Base-by-base conservation (phyloP, 805 yeast species). In the Wickerhamiella hasegawae region DNA sequence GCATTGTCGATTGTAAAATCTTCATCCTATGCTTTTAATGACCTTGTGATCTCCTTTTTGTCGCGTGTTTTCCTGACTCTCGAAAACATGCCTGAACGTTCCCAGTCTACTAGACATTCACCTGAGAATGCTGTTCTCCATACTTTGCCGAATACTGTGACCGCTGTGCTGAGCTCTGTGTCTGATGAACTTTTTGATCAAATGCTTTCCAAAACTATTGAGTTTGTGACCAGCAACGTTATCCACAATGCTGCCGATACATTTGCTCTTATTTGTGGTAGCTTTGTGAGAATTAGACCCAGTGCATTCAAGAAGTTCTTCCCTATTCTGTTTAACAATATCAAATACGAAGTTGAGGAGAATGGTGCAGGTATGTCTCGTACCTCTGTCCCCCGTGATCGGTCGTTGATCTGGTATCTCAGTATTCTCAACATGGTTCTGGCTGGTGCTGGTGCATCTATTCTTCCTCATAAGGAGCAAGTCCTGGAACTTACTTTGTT, bases 281-380 rank as follows among this genome's bases (percentile, higher is more conserved):
- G 77, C 1, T 55, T 87, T 31, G 72, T 79, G 3, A 72, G 74
- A 41, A 68, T 82, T 29, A 72, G 75, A 32, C 75, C 83, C 0
- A 46, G 51, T 8, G 61, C 68, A 9, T 67, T 74, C 41, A 56
- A 62, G 1, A 54, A 52, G 30, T 52, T 71, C 19, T 63, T 68
- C 25, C 52, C 59, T 0, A 47, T 62, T n/a, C 54, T 78, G 15
- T 56, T 65, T 32, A 61, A 60, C 4, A 66, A 66, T 35, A 73
- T 85, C 18, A 59, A 63, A 25, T 71, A 66, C 23, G 94, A 87
- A 49, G 63, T 87, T 16, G 59, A 59, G 9, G 81, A 75, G 43
- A 79, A 85, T 43, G 78, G 73, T 3, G 96, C 96, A 0, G 97
- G 96, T 3, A 56, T 68, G 1, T 60, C 74, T 0, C 67, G 94